Evolutionary conservation across 2,329 filamentous ascomycete genomes (phyloP).

Genomic region (Xylaria sp.): DNA sequence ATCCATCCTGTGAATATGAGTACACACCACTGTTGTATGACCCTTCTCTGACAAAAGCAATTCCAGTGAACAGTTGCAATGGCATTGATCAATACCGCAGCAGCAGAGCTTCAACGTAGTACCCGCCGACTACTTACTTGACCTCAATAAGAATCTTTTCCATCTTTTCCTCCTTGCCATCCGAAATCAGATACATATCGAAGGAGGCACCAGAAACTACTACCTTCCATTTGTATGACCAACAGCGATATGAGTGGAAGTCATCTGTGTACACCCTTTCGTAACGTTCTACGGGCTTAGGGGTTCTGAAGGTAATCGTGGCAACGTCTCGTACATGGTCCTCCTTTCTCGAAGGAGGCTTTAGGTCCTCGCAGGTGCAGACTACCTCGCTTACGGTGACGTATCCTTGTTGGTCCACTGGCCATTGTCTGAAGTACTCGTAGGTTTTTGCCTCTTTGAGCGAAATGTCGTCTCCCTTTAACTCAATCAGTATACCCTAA

Average conservation of each 20-base stretch:
- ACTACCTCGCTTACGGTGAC: no score
- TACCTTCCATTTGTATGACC: neutral
- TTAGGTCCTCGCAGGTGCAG: no score
- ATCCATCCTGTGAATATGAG: no score
- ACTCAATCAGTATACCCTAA: no score
- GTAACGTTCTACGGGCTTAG: neutral
- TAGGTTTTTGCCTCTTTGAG: neutral
- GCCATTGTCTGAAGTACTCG: neutral
- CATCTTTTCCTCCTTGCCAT: constrained; percentile 14
- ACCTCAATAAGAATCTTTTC: constrained; percentile 2
- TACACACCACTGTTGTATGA: no score
- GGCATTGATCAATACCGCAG: neutral
- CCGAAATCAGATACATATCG: constrained; percentile 6
- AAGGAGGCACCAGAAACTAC: constrained; percentile 24
- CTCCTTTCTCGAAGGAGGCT: constrained; percentile 20
- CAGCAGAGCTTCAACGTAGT: neutral
- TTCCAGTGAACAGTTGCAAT: no score
- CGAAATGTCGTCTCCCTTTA: constrained; percentile 27
- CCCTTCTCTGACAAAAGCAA: neutral
- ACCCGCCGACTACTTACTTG: neutral
- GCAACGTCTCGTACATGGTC: neutral
- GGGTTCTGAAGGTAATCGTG: neutral
- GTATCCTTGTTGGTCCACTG: neutral
- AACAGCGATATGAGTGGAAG: neutral
- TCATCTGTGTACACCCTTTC: neutral